These are phyloP conservation scores for Arabidopsis lyrata DNA, from an alignment of 441 rosid genomes.

Conservation along the genomic window DNA sequence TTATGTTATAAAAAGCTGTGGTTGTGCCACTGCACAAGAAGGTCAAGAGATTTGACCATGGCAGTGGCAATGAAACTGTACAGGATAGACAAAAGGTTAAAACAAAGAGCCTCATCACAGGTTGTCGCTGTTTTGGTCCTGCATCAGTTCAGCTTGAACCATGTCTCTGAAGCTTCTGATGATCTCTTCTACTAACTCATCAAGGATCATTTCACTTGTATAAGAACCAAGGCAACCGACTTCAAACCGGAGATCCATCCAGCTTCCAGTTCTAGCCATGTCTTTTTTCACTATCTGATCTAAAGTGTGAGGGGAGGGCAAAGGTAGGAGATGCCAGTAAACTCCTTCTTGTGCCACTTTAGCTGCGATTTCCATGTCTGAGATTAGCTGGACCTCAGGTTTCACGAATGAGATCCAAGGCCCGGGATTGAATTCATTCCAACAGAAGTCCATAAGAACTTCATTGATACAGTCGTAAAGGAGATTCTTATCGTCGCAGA, in stretches of 20 bases:
- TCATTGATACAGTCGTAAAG: constrained; percentile 80
- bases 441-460: constrained; percentile 63
- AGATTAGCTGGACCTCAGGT: constrained; percentile 55
- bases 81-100: constrained; percentile 36
- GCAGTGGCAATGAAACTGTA: constrained; percentile 42
- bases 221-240: constrained; percentile 59
- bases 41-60: constrained; percentile 38
- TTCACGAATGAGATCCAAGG: constrained; percentile 67
- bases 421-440: constrained; percentile 56
- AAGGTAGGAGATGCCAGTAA: constrained; percentile 45
- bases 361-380: constrained; percentile 53
- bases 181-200: constrained; percentile 73
- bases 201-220: constrained; percentile 69
- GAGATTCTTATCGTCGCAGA: constrained; percentile 65
- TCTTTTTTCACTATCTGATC: constrained; percentile 87
- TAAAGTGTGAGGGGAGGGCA: constrained; percentile 64
- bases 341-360: constrained; percentile 68
- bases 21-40: constrained; percentile 35
- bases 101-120: constrained; percentile 26
- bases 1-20: constrained; percentile 31
- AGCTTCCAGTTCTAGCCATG: constrained; percentile 69
- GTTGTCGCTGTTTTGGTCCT: constrained; percentile 15
- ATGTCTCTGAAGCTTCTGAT: constrained; percentile 44
- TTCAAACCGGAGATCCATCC: constrained; percentile 82
- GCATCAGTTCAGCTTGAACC: constrained; percentile 38